Base-by-base conservation (phyloP, 2,329 filamentous ascomycete species). In the Cladophialophora exuberans region DNA sequence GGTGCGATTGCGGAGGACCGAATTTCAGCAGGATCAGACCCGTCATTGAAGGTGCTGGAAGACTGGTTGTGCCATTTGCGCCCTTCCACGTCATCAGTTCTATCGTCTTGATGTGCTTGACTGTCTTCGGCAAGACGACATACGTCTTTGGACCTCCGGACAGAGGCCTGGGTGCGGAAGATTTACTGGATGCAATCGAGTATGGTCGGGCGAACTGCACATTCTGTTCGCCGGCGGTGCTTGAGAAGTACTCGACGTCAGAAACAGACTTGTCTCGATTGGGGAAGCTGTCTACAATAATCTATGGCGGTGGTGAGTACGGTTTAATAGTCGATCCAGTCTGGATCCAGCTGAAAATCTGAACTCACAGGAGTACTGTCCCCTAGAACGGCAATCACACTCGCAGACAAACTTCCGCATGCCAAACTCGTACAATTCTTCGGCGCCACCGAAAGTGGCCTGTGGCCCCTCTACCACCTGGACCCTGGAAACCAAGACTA, bases 81-180 rank as follows among this genome's bases (percentile, higher is more conserved):
- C 45, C 45, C n/a, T 48, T 48, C 15, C 45, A 48, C 38, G 45
- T 48, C 13, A 48, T 48, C 45, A 48, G 31, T 15, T 18, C 20
- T 20, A 20, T 48, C 20, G 26, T 48, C 45, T 17, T 48, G n/a
- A 48, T 48, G 45, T 48, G 45, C 18, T 23, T 38, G 4, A 48
- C 45, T 3, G 45, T 48, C 31, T 48, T 48, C 15, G 45, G 45
- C 30, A 48, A 38, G 31, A 48, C 18, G 18, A 38, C 31, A 6
- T 48, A 48, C 15, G 45, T 48, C 11, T 48, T 48, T 15, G 45
- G 45, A 18, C 45, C 45, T 36, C 7, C 45, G 28, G 45, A 48
- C 22, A 30, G 31, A 18, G n/a, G 45, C 10, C 35, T 48, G 45
- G 38, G 22, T 5, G 31, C 45, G 33, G n/a, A 18, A 1, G 45